Conservation (phyloP, 768 basidiomycete species). For the Astraeus odoratus region DNA sequence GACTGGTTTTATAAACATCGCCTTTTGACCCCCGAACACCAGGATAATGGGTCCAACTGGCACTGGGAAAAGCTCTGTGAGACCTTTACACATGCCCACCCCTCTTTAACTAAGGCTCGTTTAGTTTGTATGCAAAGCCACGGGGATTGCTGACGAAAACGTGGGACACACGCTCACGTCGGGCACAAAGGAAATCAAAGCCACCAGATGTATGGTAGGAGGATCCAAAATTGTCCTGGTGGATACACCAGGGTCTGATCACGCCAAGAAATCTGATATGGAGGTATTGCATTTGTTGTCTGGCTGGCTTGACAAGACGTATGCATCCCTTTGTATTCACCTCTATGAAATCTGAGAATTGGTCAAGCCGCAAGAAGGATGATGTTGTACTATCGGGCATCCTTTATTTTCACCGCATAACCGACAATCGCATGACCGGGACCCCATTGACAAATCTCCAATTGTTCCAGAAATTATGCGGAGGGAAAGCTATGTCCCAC, state of each 20-base stretch:
- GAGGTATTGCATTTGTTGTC: constrained; percentile 40
- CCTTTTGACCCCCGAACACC: background rate
- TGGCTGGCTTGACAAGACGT: constrained; percentile 6
- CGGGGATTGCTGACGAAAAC: background rate
- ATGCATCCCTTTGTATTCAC: background rate
- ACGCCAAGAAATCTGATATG: constrained; percentile 35
- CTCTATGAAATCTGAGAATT: background rate
- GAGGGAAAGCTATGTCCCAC: constrained; percentile 33
- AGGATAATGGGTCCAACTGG: constrained; percentile 19
- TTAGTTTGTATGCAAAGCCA: constrained; percentile 10
- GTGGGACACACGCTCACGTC: constrained; percentile 8
- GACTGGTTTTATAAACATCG: background rate
- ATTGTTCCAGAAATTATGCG: constrained; percentile 39
- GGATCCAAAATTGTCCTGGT: constrained; percentile 34
- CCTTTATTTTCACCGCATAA: constrained; percentile 34
- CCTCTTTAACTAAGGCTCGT: no score
- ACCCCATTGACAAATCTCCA: constrained; percentile 33
- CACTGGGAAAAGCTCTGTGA: constrained; percentile 18
- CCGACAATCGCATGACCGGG: constrained; percentile 26
- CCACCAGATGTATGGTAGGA: constrained; percentile 1
- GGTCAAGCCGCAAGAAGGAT: background rate
- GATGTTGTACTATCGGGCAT: constrained; percentile 31
- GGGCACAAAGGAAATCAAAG: constrained; percentile 3
- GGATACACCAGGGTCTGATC: constrained; percentile 51
- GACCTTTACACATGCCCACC: background rate